phyloP scores from a whole-genome alignment of 768 basidiomycete species.

The Mycena galopus region DNA sequence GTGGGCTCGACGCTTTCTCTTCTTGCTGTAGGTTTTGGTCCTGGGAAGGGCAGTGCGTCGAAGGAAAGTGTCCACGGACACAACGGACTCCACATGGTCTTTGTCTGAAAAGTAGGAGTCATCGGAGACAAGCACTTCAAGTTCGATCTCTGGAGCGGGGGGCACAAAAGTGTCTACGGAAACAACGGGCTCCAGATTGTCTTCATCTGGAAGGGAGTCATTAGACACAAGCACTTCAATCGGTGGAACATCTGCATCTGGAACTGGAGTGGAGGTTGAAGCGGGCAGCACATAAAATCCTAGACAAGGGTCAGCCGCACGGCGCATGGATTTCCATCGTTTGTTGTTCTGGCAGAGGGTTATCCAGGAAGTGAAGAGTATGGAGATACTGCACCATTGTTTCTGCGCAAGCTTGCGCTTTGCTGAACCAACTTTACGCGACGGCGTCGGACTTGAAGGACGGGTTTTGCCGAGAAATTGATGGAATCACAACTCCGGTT shows the following conservation, averaged over 20 bases:
- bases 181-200: not conserved
- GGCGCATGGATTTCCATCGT: slow-evolving; percentile 27
- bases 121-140: slow-evolving; percentile 1
- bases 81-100: not conserved
- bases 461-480: too few relatives aligned
- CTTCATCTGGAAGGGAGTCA: not conserved
- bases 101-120: not conserved
- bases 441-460: too few relatives aligned
- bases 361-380: not conserved
- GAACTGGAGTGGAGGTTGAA: not conserved
- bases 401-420: too few relatives aligned
- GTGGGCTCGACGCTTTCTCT: not conserved
- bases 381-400: not conserved
- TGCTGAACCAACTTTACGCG: too few relatives aligned
- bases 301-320: slow-evolving; percentile 33
- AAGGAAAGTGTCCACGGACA: slow-evolving; percentile 30
- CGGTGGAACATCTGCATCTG: not conserved
- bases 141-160: slow-evolving; percentile 3
- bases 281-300: slow-evolving; percentile 25
- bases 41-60: slow-evolving; percentile 16
- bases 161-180: slow-evolving; percentile 27
- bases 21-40: slow-evolving; percentile 24
- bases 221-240: not conserved
- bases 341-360: slow-evolving; percentile 7
- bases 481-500: too few relatives aligned